Percentiles rank a stretch among this genome's conserved stretches.
These are phyloP conservation scores for Populus tremula DNA, from an alignment of 345 rosid species.

Conservation along the genomic window DNA sequence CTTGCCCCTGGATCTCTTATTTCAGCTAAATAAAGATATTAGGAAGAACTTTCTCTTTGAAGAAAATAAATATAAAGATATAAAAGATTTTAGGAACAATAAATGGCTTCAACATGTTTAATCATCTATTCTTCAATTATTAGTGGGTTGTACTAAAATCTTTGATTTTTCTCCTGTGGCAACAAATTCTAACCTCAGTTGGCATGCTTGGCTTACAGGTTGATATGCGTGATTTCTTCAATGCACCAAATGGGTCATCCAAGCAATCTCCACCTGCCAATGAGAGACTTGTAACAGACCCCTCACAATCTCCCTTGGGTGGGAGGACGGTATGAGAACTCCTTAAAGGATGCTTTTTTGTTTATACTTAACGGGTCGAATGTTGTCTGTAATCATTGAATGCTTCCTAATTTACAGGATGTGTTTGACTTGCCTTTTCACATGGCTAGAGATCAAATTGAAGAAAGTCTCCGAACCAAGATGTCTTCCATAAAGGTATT, in stretches of 20 bases:
- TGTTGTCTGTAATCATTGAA: slow-evolving; percentile 9
- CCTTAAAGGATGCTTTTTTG: background rate
- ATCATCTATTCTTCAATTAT: background rate
- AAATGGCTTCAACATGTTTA: background rate
- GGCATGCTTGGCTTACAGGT: slow-evolving; percentile 39
- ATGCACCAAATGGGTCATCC: slow-evolving; percentile 75
- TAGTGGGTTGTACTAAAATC: background rate
- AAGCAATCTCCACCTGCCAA: slow-evolving; percentile 65
- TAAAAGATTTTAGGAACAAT: background rate
- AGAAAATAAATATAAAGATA: background rate
- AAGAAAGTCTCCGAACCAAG: slow-evolving; percentile 85
- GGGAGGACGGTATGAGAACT: slow-evolving; percentile 75
- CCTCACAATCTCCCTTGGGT: slow-evolving; percentile 86
- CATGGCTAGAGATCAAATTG: slow-evolving; percentile 96
- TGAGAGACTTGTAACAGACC: slow-evolving; percentile 54
- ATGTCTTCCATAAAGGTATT: slow-evolving; percentile 92
- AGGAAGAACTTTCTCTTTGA: background rate
- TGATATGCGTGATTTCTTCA: slow-evolving; percentile 90
- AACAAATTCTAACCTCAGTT: background rate
- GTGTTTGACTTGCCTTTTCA: slow-evolving; percentile 87
- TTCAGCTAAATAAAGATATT: background rate
- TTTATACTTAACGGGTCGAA: background rate
- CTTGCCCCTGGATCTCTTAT: background rate
- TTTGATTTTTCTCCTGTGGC: slow-evolving; percentile 1
- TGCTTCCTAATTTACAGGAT: slow-evolving; percentile 47